Conservation (phyloP, 108 stramenopile genomes). For the Fistulifera pelliculosa region DNA sequence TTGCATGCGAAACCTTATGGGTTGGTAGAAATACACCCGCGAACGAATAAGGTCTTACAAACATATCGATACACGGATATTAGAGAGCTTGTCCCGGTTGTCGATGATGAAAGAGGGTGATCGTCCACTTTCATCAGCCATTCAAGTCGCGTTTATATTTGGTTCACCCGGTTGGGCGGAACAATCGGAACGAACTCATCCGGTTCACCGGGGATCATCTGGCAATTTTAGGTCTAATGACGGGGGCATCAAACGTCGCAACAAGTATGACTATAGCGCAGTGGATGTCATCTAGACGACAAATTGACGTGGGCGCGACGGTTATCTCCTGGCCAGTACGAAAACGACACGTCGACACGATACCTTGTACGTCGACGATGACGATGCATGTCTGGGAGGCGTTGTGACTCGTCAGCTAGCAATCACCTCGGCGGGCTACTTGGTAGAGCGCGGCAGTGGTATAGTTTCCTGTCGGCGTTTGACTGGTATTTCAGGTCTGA, state of each 20-base stretch:
- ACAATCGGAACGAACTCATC: constrained; percentile 10
- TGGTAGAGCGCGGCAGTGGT: constrained; percentile 40
- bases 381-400: constrained; percentile 19
- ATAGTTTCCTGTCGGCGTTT: constrained; percentile 32
- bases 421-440: constrained; percentile 27
- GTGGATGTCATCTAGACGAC: constrained; percentile 24
- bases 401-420: constrained; percentile 31
- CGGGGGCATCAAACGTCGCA: too few relatives aligned
- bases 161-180: constrained; percentile 15
- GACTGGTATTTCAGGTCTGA: constrained; percentile 30
- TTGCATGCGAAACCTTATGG: constrained; percentile 35
- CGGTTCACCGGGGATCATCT: constrained; percentile 70
- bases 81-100: neutral
- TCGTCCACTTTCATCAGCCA: neutral
- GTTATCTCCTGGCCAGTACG: constrained; percentile 35
- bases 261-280: constrained; percentile 7
- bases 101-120: neutral
- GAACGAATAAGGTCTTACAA: constrained; percentile 19
- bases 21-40: constrained; percentile 29
- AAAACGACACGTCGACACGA: constrained; percentile 36
- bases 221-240: constrained; percentile 32
- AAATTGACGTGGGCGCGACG: constrained; percentile 10
- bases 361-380: constrained; percentile 18
- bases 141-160: constrained; percentile 25
- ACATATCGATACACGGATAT: constrained; percentile 39